Evolutionary conservation across 352 stramenopile genomes (phyloP), one percentile per base, ranked within the genome.

Genomic region (Aphanomyces astaci): DNA sequence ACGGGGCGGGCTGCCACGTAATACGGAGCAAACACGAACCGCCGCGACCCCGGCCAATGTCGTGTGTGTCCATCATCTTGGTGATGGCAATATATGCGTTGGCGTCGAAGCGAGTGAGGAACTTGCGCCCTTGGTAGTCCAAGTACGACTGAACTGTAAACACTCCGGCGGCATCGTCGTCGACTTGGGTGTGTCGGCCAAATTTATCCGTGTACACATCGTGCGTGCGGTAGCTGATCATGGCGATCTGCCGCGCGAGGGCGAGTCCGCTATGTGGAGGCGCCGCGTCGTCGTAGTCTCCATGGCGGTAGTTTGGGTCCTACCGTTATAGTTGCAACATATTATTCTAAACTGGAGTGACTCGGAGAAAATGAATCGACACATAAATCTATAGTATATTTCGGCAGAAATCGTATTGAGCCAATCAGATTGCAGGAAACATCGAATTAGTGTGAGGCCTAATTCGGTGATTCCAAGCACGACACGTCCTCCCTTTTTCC

Each of bases 61-160:
- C 94, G 69, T 99, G 96, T 9, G 88, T 94, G 80, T 98, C 95
- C 92, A 99, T 98, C 77, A 98, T 79, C 72, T 98, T 87, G 54
- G 95, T 97, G 51, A 98, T 72, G 55, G 96, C 82, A 22, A 99
- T 70, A 76, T 98, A 99, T 70, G 92, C 96, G 70, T 98, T 93
- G 27, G 95, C 89, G 76, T 99, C 96, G 75, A 96, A 98, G 36
- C 96, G 81, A 49, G 82, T 84, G 32, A 98, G 71, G 71, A 99
- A 99, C 74, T 99, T 99, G 46, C 88, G 73, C 33, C 96, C 96
- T 75, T 99, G 89, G 72, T 97, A 90, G 31, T 84, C 70, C 9
- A 97, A 72, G 63, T 97, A 97, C 67, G 78, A 91, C 72, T 95
- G 83, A 55, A 96, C 88, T 39, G 86, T 68, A 70, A 81, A 96